These are phyloP conservation scores for Pseudozyma thailandica DNA, from an alignment of 1,284 basidiomycete species.

Conservation along the genomic window DNA sequence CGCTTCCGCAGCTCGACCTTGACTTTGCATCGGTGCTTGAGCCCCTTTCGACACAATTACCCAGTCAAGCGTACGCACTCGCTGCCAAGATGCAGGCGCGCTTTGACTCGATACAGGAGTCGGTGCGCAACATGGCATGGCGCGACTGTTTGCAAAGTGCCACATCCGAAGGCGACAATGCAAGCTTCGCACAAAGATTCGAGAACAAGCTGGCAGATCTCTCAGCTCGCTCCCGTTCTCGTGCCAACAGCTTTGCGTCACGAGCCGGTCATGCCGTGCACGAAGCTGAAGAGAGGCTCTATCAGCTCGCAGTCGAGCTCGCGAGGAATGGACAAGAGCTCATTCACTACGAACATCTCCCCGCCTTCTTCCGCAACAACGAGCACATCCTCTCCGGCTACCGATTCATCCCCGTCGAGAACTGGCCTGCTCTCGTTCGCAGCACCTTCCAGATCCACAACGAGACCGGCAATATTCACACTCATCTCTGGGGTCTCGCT, in stretches of 20 bases:
- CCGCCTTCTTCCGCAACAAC: constrained; percentile 66
- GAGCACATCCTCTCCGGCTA: constrained; percentile 66
- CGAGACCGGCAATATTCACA: constrained; percentile 67
- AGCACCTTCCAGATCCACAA: constrained; percentile 67
- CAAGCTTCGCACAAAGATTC: constrained; percentile 28
- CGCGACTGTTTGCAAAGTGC: constrained; percentile 38
- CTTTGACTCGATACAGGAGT: constrained; percentile 54
- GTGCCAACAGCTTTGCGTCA: constrained; percentile 45
- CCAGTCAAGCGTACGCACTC: constrained; percentile 35
- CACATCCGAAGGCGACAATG: constrained; percentile 5
- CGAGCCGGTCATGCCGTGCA: constrained; percentile 50
- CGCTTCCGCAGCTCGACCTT: constrained; percentile 41
- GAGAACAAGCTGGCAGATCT: constrained; percentile 40
- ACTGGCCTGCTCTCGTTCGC: constrained; percentile 54
- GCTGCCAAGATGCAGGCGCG: constrained; percentile 49
- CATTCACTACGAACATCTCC: constrained; percentile 61
- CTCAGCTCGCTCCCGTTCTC: constrained; percentile 26
- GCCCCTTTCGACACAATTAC: constrained; percentile 38
- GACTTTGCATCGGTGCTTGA: constrained; percentile 45
- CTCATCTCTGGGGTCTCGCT: constrained; percentile 61
- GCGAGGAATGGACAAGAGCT: constrained; percentile 59
- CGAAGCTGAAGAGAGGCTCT: constrained; percentile 62
- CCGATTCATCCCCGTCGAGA: constrained; percentile 64
- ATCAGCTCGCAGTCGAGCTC: constrained; percentile 59
- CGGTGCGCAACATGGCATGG: constrained; percentile 51